A percentile compares a stretch with the other conserved stretches of the same genome.
Evolutionary conservation across 805 yeast species (phyloP).

Genomic region (Ogataea paradorogensis): DNA sequence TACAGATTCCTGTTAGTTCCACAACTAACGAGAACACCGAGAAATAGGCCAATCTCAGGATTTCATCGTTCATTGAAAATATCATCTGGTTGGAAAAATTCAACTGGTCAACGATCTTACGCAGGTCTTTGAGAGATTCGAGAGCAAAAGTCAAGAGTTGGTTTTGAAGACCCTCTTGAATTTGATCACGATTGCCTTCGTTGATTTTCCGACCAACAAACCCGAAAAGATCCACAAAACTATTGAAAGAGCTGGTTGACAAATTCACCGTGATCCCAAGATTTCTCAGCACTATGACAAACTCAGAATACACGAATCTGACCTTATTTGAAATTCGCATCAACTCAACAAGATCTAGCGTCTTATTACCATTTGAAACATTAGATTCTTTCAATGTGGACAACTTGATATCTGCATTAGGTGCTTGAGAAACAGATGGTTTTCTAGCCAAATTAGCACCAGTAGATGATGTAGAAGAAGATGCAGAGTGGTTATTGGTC

Average conservation of each 20-base stretch:
- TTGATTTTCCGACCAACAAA: constrained; percentile 10
- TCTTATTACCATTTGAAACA: constrained; percentile 1
- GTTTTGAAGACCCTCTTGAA: constrained; percentile 11
- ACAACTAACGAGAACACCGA: constrained; percentile 29
- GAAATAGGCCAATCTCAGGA: constrained; percentile 27
- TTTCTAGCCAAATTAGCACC: constrained; percentile 17
- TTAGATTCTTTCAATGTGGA: constrained; percentile 17
- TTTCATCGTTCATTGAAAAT: constrained; percentile 12
- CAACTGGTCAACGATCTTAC: constrained; percentile 17
- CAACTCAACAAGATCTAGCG: constrained; percentile 13
- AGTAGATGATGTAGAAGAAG: constrained; percentile 3
- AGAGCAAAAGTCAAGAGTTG: constrained; percentile 20
- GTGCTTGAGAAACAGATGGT: constrained; percentile 15
- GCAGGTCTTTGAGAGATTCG: constrained; percentile 25
- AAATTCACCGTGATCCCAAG: constrained; percentile 17
- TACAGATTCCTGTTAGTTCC: constrained; percentile 26
- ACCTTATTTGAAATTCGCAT: constrained; percentile 23
- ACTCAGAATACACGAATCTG: constrained; percentile 22
- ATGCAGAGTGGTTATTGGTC: constrained; percentile 7
- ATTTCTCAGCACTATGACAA: constrained; percentile 13
- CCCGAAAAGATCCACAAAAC: constrained; percentile 20
- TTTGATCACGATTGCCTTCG: constrained; percentile 6
- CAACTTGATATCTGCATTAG: constrained; percentile 12
- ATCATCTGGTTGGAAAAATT: constrained; percentile 11
- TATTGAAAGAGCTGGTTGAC: constrained; percentile 16